Conservation (phyloP, 441 rosid species). For the Populus hybrid region DNA sequence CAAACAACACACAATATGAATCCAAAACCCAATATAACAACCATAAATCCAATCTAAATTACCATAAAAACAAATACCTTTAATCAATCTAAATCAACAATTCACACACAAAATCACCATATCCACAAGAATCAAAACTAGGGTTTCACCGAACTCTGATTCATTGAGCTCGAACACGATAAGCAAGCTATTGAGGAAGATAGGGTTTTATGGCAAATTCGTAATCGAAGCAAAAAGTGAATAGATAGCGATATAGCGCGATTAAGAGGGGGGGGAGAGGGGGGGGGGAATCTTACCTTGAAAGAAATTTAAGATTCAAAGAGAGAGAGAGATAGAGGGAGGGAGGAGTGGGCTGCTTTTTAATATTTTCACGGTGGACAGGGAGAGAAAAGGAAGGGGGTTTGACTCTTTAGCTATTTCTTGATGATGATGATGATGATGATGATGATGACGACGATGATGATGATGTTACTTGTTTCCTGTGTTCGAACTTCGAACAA, state of each 20-base stretch:
- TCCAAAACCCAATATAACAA: neutral
- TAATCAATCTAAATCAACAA: conserved; percentile 11
- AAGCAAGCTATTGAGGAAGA: conserved; percentile 26
- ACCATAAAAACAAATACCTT: conserved; percentile 8
- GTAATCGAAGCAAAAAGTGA: conserved; percentile 20
- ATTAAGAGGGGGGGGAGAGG: neutral
- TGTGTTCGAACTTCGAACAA: neutral
- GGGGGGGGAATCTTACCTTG: conserved; percentile 13
- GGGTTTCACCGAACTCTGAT: conserved; percentile 42
- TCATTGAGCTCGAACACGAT: conserved; percentile 18
- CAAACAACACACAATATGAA: neutral
- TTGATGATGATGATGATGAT: conserved; percentile 20
- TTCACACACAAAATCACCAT: conserved; percentile 10
- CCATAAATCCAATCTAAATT: neutral
- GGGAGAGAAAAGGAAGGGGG: conserved; percentile 14
- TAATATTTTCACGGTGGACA: neutral
- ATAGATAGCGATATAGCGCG: conserved; percentile 5
- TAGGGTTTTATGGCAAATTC: conserved; percentile 59
- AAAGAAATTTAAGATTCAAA: conserved; percentile 30
- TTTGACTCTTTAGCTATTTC: conserved; percentile 40
- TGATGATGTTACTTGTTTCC: conserved; percentile 4
- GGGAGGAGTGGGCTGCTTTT: neutral
- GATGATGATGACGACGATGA: conserved; percentile 19
- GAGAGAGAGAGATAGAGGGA: neutral
- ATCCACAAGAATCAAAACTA: conserved; percentile 32